Evolutionary conservation across 805 yeast genomes (phyloP).

Genomic region (Candida hungchunana): DNA sequence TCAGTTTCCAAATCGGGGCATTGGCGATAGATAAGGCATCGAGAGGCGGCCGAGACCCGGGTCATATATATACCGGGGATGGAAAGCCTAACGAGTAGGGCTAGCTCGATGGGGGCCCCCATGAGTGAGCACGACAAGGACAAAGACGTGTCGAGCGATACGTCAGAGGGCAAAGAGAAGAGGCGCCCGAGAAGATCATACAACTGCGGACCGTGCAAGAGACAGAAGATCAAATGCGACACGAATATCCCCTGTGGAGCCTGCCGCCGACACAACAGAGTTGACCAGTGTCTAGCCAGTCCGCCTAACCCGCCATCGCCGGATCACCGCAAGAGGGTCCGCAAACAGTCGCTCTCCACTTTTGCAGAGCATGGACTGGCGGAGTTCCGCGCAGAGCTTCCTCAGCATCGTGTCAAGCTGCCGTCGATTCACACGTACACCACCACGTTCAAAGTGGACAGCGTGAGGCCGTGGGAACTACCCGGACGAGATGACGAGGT

Average conservation of each 20-base stretch:
- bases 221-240: constrained; percentile 52
- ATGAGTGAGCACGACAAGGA: neutral
- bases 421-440: constrained; percentile 19
- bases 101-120: neutral
- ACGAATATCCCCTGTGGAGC: constrained; percentile 43
- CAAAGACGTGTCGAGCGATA: constrained; percentile 2
- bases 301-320: constrained; percentile 45
- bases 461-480: neutral
- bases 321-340: constrained; percentile 28
- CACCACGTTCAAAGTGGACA: constrained; percentile 13
- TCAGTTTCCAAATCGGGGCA: constrained; percentile 8
- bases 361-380: constrained; percentile 7
- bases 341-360: constrained; percentile 15
- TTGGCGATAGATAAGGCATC: constrained; percentile 12
- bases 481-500: constrained; percentile 12
- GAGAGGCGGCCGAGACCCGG: no score
- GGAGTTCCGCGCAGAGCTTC: no score
- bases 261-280: constrained; percentile 37
- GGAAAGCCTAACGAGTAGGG: neutral
- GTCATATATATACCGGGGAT: no score
- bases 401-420: constrained; percentile 9
- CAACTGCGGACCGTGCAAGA: constrained; percentile 52
- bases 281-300: constrained; percentile 33
- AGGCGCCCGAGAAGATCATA: constrained; percentile 44
- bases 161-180: no score